These are phyloP conservation scores for Colletotrichum cereale DNA, from an alignment of 2,329 filamentous ascomycete genomes.

Conservation along the genomic window DNA sequence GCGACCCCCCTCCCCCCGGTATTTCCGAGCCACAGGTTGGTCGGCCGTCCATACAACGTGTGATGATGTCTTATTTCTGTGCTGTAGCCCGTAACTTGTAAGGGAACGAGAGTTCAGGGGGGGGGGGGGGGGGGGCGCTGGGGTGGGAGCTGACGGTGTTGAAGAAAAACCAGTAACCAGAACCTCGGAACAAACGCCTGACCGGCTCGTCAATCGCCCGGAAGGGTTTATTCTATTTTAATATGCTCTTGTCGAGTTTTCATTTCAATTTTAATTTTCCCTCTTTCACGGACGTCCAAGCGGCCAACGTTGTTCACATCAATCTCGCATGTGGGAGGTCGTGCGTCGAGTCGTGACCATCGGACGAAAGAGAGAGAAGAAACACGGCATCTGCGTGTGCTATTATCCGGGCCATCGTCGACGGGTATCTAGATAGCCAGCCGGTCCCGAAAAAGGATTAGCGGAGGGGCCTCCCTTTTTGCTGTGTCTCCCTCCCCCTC, in stretches of 20 bases:
- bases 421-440: conserved; percentile 31
- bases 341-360: background rate
- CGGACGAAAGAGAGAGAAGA: background rate
- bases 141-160: conserved; percentile 11
- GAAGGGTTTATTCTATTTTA: background rate
- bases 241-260: background rate
- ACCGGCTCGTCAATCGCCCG: conserved; percentile 23
- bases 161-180: conserved; percentile 35
- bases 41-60: conserved; percentile 6
- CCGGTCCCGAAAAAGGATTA: conserved; percentile 31
- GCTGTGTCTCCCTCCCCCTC: background rate
- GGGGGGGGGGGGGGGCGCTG: background rate
- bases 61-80: conserved; percentile 25
- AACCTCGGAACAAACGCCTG: conserved; percentile 33
- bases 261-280: background rate
- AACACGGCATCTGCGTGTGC: background rate
- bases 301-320: background rate
- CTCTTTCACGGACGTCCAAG: background rate
- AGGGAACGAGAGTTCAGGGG: background rate
- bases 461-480: conserved; percentile 28
- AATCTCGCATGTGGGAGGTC: background rate
- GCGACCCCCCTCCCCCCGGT: background rate
- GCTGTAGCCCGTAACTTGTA: background rate
- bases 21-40: conserved; percentile 15
- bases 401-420: background rate